Percentiles rank a stretch among this genome's conserved stretches.
These are phyloP conservation scores for Xylariales sp. DNA, from an alignment of 2,329 filamentous ascomycete genomes.

Conservation along the genomic window DNA sequence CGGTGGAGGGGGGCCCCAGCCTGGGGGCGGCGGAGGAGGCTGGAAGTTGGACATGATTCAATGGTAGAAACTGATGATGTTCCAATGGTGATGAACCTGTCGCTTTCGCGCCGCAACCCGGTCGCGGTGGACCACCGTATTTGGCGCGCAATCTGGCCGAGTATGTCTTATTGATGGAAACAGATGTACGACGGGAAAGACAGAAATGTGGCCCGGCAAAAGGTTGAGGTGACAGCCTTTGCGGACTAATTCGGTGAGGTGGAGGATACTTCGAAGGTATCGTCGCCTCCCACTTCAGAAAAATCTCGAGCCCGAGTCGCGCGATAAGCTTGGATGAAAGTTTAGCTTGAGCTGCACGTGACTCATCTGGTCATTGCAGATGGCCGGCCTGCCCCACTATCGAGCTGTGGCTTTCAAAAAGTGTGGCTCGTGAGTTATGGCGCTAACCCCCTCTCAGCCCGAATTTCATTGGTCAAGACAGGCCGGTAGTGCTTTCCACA, in stretches of 20 bases:
- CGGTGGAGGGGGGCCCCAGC: conserved; percentile 45
- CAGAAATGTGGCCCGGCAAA: conserved; percentile 10
- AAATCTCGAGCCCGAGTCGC: neutral
- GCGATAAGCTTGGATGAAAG: neutral
- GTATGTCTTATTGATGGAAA: conserved; percentile 5
- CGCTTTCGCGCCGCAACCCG: conserved; percentile 29
- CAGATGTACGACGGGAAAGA: conserved; percentile 8
- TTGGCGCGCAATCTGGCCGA: conserved; percentile 16
- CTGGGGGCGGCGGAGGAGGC: conserved; percentile 53
- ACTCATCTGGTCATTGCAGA: too few relatives aligned
- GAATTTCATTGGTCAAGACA: too few relatives aligned
- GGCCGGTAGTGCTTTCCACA: conserved; percentile 4
- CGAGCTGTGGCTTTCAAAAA: neutral
- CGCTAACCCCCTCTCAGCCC: too few relatives aligned
- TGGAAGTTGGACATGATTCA: conserved; percentile 45
- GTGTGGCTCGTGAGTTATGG: too few relatives aligned
- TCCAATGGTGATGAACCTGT: conserved; percentile 2
- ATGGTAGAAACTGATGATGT: neutral
- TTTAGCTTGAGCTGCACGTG: neutral
- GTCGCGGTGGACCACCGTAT: conserved; percentile 20
- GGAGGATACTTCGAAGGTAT: conserved; percentile 4
- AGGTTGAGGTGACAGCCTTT: conserved; percentile 8
- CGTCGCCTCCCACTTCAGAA: neutral
- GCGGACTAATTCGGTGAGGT: conserved; percentile 5
- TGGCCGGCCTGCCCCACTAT: neutral